Conservation (phyloP, 768 basidiomycete species). For the Hericium alpestre region DNA sequence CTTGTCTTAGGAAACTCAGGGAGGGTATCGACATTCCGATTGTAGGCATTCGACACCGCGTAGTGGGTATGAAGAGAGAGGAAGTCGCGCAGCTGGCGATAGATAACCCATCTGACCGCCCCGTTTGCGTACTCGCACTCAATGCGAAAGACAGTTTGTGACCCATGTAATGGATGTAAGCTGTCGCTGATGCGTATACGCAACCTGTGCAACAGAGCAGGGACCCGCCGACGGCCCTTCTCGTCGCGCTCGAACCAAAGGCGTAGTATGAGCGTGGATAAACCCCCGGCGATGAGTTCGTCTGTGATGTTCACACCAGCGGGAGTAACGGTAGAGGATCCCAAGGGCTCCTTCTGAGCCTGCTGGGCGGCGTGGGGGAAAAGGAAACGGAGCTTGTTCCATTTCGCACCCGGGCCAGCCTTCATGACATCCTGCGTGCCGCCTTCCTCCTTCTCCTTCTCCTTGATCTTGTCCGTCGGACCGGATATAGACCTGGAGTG, state of each 20-base stretch:
- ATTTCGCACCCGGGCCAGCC: constrained; percentile 30
- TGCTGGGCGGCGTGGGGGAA: constrained; percentile 43
- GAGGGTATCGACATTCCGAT: constrained; percentile 60
- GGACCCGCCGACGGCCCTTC: constrained; percentile 70
- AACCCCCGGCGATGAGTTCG: constrained; percentile 70
- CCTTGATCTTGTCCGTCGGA: constrained; percentile 2
- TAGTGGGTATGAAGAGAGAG: constrained; percentile 85
- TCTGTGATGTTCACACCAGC: constrained; percentile 65
- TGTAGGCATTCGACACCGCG: constrained; percentile 71
- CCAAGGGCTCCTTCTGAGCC: constrained; percentile 18
- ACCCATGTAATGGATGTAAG: constrained; percentile 64
- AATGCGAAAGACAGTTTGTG: constrained; percentile 78
- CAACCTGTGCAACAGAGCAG: constrained; percentile 66
- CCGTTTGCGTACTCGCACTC: constrained; percentile 97
- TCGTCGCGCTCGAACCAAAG: constrained; percentile 87
- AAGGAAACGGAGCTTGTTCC: constrained; percentile 57
- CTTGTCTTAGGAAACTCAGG: constrained; percentile 89
- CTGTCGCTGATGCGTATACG: constrained; percentile 82
- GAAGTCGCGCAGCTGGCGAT: constrained; percentile 88
- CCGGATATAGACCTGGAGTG: not conserved
- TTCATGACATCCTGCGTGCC: constrained; percentile 13
- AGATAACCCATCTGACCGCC: constrained; percentile 87
- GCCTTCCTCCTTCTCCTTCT: constrained; percentile 6
- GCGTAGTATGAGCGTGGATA: constrained; percentile 67
- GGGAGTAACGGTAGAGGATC: constrained; percentile 41